Percentiles rank a stretch among this genome's conserved stretches.
Conservation (phyloP, 108 stramenopile species). For the Nannochloropsis granulata region DNA sequence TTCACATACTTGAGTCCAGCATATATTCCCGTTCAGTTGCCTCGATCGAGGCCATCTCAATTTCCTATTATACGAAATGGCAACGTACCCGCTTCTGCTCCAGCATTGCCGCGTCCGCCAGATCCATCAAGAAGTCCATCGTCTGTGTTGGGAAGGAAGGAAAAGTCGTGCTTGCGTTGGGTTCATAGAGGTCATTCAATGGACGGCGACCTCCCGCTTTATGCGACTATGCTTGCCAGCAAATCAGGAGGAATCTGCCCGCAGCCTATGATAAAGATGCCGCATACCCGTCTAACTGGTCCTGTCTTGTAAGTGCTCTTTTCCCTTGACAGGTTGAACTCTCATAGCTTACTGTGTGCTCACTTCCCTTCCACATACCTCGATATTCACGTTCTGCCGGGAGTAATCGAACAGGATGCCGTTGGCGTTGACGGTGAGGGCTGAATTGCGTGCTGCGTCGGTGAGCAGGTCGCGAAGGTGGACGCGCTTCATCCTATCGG, state of each 20-base stretch:
- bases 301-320: neutral
- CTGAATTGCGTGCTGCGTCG: conserved; percentile 15
- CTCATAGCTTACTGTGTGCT: neutral
- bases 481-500: neutral
- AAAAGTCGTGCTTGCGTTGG: neutral
- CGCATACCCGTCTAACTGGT: neutral
- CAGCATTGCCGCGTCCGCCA: conserved; percentile 23
- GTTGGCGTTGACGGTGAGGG: conserved; percentile 30
- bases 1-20: no score
- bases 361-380: conserved; percentile 57
- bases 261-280: no score
- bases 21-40: no score
- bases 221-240: neutral
- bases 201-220: neutral
- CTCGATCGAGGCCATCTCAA: no score
- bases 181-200: neutral
- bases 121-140: conserved; percentile 11
- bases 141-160: neutral
- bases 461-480: conserved; percentile 37
- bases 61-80: neutral
- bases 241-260: no score
- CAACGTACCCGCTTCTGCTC: conserved; percentile 8
- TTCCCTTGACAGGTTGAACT: neutral
- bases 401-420: conserved; percentile 83
- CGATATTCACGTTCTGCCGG: conserved; percentile 80